A percentile compares a stretch with the other conserved stretches of the same genome.
phyloP scores from a whole-genome alignment of 2,329 filamentous ascomycete genomes.

The Cadophora sp. region DNA sequence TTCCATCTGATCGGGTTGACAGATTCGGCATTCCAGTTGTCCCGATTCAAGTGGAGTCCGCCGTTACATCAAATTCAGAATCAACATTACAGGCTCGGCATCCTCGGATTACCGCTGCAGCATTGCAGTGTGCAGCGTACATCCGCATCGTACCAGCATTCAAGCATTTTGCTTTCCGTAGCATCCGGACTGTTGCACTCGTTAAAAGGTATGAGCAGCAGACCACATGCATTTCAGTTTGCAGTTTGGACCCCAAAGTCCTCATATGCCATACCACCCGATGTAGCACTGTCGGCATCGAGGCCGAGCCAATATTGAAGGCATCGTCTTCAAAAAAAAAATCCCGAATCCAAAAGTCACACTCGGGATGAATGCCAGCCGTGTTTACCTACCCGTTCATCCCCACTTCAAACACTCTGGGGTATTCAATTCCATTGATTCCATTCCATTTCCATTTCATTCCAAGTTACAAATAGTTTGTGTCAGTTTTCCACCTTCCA shows the following conservation, averaged over 20 bases:
- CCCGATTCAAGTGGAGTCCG: not conserved
- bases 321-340: not conserved
- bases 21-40: not conserved
- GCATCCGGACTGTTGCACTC: conserved; percentile 4
- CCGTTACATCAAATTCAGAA: not conserved
- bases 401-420: not conserved
- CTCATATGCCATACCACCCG: not conserved
- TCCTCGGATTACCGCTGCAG: conserved; percentile 3
- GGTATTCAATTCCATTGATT: not conserved
- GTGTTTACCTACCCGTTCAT: not conserved
- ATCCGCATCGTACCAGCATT: not conserved
- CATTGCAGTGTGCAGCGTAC: not conserved
- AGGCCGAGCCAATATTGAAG: not conserved
- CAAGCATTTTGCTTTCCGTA: conserved; percentile 1
- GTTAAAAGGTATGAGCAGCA: not conserved
- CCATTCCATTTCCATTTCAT: not conserved
- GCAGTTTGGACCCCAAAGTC: not conserved
- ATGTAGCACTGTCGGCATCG: not conserved
- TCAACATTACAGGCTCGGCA: not conserved
- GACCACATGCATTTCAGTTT: not conserved
- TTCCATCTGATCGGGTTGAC: not conserved
- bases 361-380: no score
- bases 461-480: not conserved
- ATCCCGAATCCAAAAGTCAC: not conserved
- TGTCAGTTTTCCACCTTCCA: not conserved